Conservation (phyloP, 805 yeast species). For the Yamadazyma sp. region DNA sequence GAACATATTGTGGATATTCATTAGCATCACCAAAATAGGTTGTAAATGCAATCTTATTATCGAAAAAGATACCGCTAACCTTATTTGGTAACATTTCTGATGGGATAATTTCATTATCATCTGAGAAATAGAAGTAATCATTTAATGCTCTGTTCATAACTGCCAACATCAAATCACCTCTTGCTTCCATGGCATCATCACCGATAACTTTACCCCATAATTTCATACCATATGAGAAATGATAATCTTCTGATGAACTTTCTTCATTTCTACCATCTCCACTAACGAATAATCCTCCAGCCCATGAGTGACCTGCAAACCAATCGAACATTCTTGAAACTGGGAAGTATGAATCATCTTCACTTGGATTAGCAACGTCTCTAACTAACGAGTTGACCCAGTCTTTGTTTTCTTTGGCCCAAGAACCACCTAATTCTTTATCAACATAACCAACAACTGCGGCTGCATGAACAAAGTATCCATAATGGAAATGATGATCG, state of each 20-base stretch:
- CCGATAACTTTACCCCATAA: conserved; percentile 63
- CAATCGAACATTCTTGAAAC: conserved; percentile 70
- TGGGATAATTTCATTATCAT: conserved; percentile 56
- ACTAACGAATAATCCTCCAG: conserved; percentile 63
- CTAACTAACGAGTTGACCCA: conserved; percentile 63
- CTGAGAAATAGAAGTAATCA: conserved; percentile 49
- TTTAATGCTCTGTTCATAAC: conserved; percentile 53
- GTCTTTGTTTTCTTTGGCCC: conserved; percentile 46
- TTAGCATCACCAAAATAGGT: conserved; percentile 62
- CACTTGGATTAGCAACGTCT: conserved; percentile 65
- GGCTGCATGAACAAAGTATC: conserved; percentile 80
- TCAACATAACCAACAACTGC: conserved; percentile 74
- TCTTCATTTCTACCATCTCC: conserved; percentile 80
- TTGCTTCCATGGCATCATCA: conserved; percentile 51
- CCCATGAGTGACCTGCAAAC: conserved; percentile 79
- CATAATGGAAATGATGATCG: conserved; percentile 88
- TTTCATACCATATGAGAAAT: conserved; percentile 65
- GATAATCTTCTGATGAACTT: conserved; percentile 71
- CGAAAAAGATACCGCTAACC: conserved; percentile 71
- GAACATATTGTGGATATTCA: conserved; percentile 53
- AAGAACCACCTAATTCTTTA: conserved; percentile 45
- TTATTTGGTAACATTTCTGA: conserved; percentile 51
- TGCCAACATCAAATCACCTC: conserved; percentile 62
- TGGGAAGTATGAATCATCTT: conserved; percentile 60
- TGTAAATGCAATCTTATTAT: conserved; percentile 68